Evolutionary conservation across 164 flowering plant genomes (phyloP).

Genomic region (Vitis amurensis): DNA sequence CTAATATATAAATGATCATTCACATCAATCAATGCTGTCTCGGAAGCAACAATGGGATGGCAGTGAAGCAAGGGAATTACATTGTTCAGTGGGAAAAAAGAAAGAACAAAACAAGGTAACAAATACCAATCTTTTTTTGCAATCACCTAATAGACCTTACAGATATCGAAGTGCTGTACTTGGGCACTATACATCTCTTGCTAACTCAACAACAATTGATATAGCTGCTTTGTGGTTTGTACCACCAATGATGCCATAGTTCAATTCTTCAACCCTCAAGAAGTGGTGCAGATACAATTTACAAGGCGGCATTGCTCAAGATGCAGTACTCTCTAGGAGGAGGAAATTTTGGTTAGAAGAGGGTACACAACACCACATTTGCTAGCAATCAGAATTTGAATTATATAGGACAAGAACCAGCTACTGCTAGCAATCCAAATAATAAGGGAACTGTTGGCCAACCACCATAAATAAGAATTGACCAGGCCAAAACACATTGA

Average conservation of each 20-base stretch:
- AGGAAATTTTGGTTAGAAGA: neutral
- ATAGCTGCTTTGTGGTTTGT: too few relatives aligned
- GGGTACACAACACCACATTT: neutral
- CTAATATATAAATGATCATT: too few relatives aligned
- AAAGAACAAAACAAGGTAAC: too few relatives aligned
- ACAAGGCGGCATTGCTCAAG: neutral
- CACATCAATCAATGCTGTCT: too few relatives aligned
- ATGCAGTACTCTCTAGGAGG: conserved; percentile 9
- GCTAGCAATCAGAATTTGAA: conserved; percentile 2
- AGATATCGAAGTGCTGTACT: too few relatives aligned
- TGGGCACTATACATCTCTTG: neutral
- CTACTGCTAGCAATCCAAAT: neutral
- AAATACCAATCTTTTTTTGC: too few relatives aligned
- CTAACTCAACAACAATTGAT: neutral
- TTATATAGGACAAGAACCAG: neutral
- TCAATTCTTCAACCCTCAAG: too few relatives aligned
- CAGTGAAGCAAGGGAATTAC: too few relatives aligned
- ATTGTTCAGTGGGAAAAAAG: too few relatives aligned
- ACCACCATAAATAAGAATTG: conserved; percentile 10
- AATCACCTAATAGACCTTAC: too few relatives aligned
- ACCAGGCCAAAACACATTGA: neutral
- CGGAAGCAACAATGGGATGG: too few relatives aligned
- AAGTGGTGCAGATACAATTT: neutral
- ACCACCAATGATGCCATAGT: too few relatives aligned
- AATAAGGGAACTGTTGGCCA: neutral